Base-by-base conservation (phyloP, 306 rosid species). In the Sicyos edulis region DNA sequence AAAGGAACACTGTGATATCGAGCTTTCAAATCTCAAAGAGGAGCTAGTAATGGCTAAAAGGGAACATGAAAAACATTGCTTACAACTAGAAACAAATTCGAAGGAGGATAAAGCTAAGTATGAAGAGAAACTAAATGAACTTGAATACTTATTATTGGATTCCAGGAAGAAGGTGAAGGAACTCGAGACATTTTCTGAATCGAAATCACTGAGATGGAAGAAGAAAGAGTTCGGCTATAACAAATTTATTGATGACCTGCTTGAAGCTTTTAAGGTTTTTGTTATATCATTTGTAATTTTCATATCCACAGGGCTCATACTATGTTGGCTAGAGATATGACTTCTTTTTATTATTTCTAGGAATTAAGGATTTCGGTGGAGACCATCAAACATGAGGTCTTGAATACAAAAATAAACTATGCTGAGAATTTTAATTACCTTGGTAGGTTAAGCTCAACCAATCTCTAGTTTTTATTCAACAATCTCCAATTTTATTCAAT, bases 201-300 rank as follows among this genome's bases (percentile, higher is more conserved):
- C 96, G 72, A 85, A 86, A 81, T 83, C 76, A 79, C 71, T 77
- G 85, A 89, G 84, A 71, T 95, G 95, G 97, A 91, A 84, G 81
- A 80, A 83, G 79, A 95, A 84, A 84, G 99, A 95, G 76, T 74
- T 57, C 47, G 78, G 74, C 56, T 95, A 89, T 81, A 82, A 79
- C 60, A 86, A 70, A 75, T 85, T 82, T 69, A 66, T 91, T 45
- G 78, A 79, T 68, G 49, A 52, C 42, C 97, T 85, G 70, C 71
- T 29, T 82, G 82, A 85, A 83, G 88, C 88, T 66, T 80, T 95
- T 76, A 67, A 91, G 96, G 99, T 95, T 75, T 79, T 86, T 49
- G 51, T 58, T 65, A 50, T 53, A 77, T 75, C 53, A 10, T 42
- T n/a, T 0, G 76, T 55, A 71, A 57, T 56, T 53, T 42, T 64